Conservation (phyloP, 2,329 filamentous ascomycete genomes). For the Aspergillus tamarii region DNA sequence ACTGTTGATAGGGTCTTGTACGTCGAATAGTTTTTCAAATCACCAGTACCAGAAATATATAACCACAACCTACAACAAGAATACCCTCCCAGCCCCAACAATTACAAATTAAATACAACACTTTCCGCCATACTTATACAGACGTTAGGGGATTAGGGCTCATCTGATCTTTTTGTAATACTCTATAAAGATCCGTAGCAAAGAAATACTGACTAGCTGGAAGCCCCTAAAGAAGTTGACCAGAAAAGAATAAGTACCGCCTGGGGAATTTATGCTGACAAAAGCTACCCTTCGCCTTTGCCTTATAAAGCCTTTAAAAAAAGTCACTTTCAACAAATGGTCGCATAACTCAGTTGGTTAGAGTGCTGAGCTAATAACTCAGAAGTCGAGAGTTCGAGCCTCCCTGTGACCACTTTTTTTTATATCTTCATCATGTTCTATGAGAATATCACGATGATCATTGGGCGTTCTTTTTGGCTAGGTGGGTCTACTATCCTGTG, state of each 20-base stretch:
- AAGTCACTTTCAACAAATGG: background rate
- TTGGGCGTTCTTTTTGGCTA: background rate
- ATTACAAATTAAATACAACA: too few relatives aligned
- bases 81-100: background rate
- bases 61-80: background rate
- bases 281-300: fast-evolving
- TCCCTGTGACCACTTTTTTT: background rate
- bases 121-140: too few relatives aligned
- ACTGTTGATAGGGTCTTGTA: background rate
- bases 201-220: too few relatives aligned
- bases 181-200: too few relatives aligned
- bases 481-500: background rate
- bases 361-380: constrained; percentile 6
- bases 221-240: too few relatives aligned
- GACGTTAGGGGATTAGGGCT: fast-evolving
- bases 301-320: background rate
- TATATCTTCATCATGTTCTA: background rate
- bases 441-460: too few relatives aligned
- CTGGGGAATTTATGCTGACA: too few relatives aligned
- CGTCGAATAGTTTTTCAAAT: too few relatives aligned
- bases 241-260: too few relatives aligned
- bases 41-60: background rate
- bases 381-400: constrained; percentile 5
- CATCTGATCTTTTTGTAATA: too few relatives aligned
- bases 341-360: constrained; percentile 3